Evolutionary conservation across 805 yeast genomes (phyloP), one percentile per base, ranked within the genome.

Genomic region (Candida cerambycidarum): DNA sequence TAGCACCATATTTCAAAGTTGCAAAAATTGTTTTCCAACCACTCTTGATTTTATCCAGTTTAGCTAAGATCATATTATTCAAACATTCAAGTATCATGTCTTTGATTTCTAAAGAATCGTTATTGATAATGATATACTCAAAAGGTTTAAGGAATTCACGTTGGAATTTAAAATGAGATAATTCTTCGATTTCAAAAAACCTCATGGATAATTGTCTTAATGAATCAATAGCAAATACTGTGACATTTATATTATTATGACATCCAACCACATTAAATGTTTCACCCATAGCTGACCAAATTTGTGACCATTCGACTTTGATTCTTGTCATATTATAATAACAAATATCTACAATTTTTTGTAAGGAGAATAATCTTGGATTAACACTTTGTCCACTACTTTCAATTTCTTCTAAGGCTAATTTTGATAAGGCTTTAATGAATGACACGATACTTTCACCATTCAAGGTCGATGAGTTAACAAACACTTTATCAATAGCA

Each of bases 251-350:
- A 56, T 90, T 92, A 30, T 79, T 65, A 58, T 87, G 85, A 45
- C 95, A 82, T 2, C 95, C 95, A 50, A 89, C 90, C 37, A 73
- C 78, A 51, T 88, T 87, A 67, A 93, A 93, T 32, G 87, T 86
- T 44, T 79, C 86, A 12, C 96, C 96, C 86, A 93, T 86, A 8
- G 87, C 85, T 12, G 85, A 79, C 99, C 99, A 93, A 45, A 93
- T 73, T 42, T 88, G 92, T 5, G 96, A 80, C 97, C 99, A 93
- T 65, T 95, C 97, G 47, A 93, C 82, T 62, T 96, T 80, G 54
- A 93, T 90, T 70, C 99, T 85, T 39, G 82, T 82, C 97, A 93
- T 93, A 61, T 95, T 95, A 70, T 95, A 93, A 63, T 93, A 92
- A 65, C 97, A 92, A 32, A 93, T 95, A 64, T 95, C 99, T 40